Conservation (phyloP, 441 rosid species). For the Gossypium aridum region DNA sequence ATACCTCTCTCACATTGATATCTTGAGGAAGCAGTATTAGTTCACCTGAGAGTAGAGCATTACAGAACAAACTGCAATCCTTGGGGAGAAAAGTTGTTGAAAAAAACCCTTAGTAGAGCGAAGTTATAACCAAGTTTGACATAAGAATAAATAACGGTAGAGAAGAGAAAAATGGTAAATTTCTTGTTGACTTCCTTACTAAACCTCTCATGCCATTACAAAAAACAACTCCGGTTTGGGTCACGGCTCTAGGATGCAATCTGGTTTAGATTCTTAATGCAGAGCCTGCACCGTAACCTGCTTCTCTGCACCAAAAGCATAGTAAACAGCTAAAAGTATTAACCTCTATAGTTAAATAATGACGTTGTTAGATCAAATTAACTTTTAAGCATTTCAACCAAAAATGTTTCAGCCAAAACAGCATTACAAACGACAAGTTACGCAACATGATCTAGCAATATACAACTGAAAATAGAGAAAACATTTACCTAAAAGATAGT, state of each 20-base stretch:
- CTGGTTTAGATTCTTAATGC: constrained; percentile 53
- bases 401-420: constrained; percentile 13
- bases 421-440: not conserved
- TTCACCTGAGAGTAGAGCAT: constrained; percentile 36
- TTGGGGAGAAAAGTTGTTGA: constrained; percentile 26
- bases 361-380: constrained; percentile 13
- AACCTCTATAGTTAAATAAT: constrained; percentile 26
- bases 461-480: not conserved
- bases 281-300: constrained; percentile 51
- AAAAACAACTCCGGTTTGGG: constrained; percentile 39
- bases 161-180: constrained; percentile 8
- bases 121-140: constrained; percentile 22
- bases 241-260: constrained; percentile 44
- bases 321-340: constrained; percentile 38
- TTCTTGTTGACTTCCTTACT: constrained; percentile 32
- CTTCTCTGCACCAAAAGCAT: constrained; percentile 66
- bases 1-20: constrained; percentile 40
- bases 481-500: not conserved
- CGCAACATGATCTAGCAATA: not conserved
- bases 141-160: constrained; percentile 9
- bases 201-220: constrained; percentile 44
- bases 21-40: constrained; percentile 25
- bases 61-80: constrained; percentile 36
- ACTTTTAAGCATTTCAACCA: constrained; percentile 12
- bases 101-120: constrained; percentile 18